Percentiles rank a stretch among this genome's conserved stretches.
Evolutionary conservation across 2,329 filamentous ascomycete species (phyloP).

Genomic region (Bipolaris oryzae): DNA sequence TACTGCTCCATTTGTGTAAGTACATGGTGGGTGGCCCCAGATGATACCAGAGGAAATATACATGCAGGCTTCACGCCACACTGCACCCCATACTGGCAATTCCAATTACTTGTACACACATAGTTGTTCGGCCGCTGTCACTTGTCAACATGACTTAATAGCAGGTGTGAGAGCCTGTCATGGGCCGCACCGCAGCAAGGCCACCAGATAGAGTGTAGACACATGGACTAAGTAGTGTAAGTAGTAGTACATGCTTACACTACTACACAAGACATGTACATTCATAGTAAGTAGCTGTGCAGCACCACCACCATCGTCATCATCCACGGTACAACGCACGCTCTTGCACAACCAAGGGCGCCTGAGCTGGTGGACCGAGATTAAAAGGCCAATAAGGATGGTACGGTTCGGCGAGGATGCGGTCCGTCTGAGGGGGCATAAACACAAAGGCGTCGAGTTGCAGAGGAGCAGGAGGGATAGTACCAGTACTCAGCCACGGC

Average conservation of each 20-base stretch:
- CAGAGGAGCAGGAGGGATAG: slow-evolving; percentile 10
- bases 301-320: too few species aligned
- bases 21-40: not conserved
- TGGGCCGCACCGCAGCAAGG: slow-evolving; percentile 5
- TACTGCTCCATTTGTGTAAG: not conserved
- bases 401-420: slow-evolving; percentile 12
- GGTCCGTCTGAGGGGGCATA: slow-evolving; percentile 11
- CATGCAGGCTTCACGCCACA: slow-evolving; percentile 1
- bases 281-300: too few species aligned
- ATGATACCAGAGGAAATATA: not conserved
- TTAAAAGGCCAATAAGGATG: not conserved
- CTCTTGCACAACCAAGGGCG: not conserved
- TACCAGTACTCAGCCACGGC: too few species aligned
- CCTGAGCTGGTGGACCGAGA: not conserved
- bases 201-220: not conserved
- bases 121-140: slow-evolving; percentile 24
- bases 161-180: slow-evolving; percentile 8
- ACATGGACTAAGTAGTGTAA: too few species aligned
- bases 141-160: slow-evolving; percentile 28
- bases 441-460: slow-evolving; percentile 7
- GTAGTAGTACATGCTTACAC: too few species aligned
- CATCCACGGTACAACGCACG: not conserved
- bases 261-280: too few species aligned
- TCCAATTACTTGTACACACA: not conserved
- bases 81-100: not conserved